A percentile compares a stretch with the other conserved stretches of the same genome.
phyloP scores from a whole-genome alignment of 345 rosid genomes.

The Abelmoschus esculentus region DNA sequence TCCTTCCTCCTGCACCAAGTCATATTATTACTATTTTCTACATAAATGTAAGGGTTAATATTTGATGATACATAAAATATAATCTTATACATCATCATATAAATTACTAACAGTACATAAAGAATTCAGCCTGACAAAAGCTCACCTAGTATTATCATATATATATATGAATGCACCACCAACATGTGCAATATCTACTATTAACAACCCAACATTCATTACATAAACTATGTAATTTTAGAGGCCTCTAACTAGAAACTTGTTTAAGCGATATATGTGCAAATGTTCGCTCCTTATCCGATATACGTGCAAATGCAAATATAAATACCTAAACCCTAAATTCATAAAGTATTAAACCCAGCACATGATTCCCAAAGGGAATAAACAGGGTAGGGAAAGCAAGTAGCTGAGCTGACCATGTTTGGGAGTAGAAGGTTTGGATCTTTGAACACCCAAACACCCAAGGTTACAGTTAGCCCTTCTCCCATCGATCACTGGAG shows the following conservation, averaged over 20 bases:
- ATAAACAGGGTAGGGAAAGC: background rate
- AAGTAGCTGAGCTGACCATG: constrained; percentile 57
- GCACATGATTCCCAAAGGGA: background rate
- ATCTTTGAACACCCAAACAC: constrained; percentile 89
- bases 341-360: background rate
- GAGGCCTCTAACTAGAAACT: no score
- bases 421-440: constrained; percentile 90
- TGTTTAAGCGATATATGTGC: no score
- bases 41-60: background rate
- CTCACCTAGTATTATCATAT: no score
- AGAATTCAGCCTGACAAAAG: no score
- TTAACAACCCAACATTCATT: no score
- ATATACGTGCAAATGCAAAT: background rate
- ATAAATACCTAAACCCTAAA: background rate
- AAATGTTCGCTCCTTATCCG: no score
- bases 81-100: no score
- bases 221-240: no score
- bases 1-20: constrained; percentile 27
- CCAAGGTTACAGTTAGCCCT: constrained; percentile 97
- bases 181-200: no score
- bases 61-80: no score
- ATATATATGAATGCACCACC: no score
- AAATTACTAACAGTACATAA: no score
- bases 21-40: background rate
- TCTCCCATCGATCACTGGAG: constrained; percentile 96